Base-by-base conservation (phyloP, 2,329 filamentous ascomycete species). In the Monosporascus sp. region DNA sequence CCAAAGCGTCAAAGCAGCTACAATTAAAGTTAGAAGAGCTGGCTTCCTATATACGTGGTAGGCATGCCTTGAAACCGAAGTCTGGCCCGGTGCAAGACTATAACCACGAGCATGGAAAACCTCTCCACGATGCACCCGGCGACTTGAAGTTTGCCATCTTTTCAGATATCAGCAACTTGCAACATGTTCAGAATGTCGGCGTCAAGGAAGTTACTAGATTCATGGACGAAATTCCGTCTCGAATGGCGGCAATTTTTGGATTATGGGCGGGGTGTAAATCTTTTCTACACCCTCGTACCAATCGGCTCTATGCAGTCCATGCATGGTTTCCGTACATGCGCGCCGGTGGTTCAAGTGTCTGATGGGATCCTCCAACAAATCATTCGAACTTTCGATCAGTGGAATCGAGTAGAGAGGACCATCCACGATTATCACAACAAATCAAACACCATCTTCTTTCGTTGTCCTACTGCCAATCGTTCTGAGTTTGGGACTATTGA, bases 341-440 rank as follows among this genome's bases (percentile, higher is more conserved):
- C 24, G 5, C 39, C 15, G 18, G 3, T 37, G 17, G 22, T 24
- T 25, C 41, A 38, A 18, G 4, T 15, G 7, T 31, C 37, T 25
- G n/a, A 51, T n/a, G 14, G 6, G 2, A 37, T 46, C 20, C n/a
- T 37, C 25, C 31, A 25, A 25, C 49, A 51, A 37, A 46, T 51
- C 20, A 51, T 51, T 15, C 39, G 27, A 15, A n/a, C 46, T n/a
- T 51, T 51, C 46, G 43, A 51, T 18, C 18, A 51, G 15, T 51
- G 49, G 41, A 31, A 37, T 27, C n/a, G 11, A 22, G 6, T 37
- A 4, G n/a, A 51, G 20, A 47, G 27, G 11, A 6, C 27, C n/a
- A 25, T 51, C 27, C 41, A 24, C 15, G 41, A 51, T 6, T 51
- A 51, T 17, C n/a, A 24, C 31, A n/a, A 4, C 24, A 31, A 45